These are phyloP conservation scores for Endogone sp. DNA, from an alignment of 192 early-diverging fungal species.

Conservation along the genomic window DNA sequence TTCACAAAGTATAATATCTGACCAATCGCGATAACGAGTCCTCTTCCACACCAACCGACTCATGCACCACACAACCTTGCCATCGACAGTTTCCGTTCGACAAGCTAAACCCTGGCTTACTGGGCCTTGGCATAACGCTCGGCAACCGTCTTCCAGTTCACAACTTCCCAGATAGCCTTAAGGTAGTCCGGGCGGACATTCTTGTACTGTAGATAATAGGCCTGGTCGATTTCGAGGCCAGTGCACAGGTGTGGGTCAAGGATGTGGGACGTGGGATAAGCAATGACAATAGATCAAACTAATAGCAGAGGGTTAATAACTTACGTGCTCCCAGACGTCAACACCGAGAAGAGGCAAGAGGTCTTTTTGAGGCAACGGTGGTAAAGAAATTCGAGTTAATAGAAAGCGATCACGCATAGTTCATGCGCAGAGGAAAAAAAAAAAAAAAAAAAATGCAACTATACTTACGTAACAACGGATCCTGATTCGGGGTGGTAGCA, in stretches of 20 bases:
- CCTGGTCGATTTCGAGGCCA: conserved; percentile 29
- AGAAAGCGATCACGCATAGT: not conserved
- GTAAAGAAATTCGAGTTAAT: not conserved
- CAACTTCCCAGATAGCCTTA: conserved; percentile 89
- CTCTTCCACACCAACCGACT: no score
- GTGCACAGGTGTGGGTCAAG: not conserved
- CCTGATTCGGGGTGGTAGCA: conserved; percentile 87
- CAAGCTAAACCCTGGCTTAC: no score
- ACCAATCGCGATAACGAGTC: no score
- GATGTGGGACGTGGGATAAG: no score
- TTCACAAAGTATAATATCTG: no score
- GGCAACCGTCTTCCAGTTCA: conserved; percentile 97
- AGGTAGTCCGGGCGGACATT: conserved; percentile 97
- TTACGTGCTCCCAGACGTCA: conserved; percentile 93
- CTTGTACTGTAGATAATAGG: conserved; percentile 97
- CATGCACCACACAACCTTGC: no score
- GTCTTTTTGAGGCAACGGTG: conserved; percentile 22
- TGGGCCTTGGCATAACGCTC: conserved; percentile 75
- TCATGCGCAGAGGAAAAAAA: not conserved
- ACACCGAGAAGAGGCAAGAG: conserved; percentile 84
- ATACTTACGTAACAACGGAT: conserved; percentile 52
- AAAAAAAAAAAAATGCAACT: not conserved
- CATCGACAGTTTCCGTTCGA: no score
- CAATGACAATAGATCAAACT: not conserved
- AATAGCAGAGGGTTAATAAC: conserved; percentile 2